Evolutionary conservation across 371 early-diverging fungal genomes (phyloP).

Genomic region (Zancudomyces culisetae): DNA sequence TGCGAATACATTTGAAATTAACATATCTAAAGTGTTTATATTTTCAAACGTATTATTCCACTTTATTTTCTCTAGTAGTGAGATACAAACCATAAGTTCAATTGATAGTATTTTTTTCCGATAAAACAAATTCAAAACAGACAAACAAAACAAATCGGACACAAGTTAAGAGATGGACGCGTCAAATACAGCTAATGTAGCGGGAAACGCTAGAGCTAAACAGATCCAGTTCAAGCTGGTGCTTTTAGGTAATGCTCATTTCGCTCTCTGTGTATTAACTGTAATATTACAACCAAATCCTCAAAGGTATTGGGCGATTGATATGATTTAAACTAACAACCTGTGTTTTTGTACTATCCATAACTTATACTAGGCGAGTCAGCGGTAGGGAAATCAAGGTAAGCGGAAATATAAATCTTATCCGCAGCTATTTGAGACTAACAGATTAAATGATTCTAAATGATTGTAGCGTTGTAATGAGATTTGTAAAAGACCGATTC

Average conservation of each 20-base stretch:
- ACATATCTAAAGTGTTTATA: too few species aligned
- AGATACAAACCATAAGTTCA: too few species aligned
- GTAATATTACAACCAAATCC: background rate
- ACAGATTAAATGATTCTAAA: background rate
- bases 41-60: too few species aligned
- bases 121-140: too few species aligned
- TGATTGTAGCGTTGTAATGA: conserved; percentile 56
- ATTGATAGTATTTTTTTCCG: too few species aligned
- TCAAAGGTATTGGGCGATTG: background rate
- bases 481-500: conserved; percentile 93
- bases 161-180: too few species aligned
- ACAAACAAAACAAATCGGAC: too few species aligned
- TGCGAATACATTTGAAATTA: too few species aligned
- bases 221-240: conserved; percentile 63
- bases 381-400: conserved; percentile 79
- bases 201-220: conserved; percentile 15
- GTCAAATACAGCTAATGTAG: too few species aligned
- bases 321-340: background rate
- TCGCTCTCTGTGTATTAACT: background rate
- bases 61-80: too few species aligned
- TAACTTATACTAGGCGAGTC: conserved; percentile 45
- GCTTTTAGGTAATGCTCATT: conserved; percentile 36
- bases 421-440: background rate
- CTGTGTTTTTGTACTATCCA: background rate
- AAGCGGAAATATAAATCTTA: conserved; percentile 15